phyloP scores from a whole-genome alignment of 225 moss, liverwort and hornwort species.

The Physcomitrium patens region DNA sequence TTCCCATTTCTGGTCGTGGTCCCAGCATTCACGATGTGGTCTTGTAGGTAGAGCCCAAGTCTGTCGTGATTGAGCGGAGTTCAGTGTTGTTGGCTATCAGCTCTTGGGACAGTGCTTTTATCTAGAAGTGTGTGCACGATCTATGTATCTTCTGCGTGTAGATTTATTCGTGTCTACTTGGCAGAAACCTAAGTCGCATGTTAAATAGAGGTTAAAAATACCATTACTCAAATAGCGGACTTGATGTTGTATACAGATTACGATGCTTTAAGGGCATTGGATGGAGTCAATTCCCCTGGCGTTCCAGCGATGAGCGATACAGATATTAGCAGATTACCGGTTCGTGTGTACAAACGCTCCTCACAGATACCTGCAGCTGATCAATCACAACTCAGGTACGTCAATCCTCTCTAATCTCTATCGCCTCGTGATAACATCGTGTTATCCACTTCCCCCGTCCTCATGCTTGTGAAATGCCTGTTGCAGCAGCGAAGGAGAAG shows the following conservation, averaged over 20 bases:
- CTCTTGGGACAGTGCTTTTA: not conserved
- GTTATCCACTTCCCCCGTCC: not conserved
- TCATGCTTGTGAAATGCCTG: conserved; percentile 21
- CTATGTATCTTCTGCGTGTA: no score
- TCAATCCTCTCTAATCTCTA: not conserved
- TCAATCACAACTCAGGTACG: conserved; percentile 30
- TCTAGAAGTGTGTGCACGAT: not conserved
- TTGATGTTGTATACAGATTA: conserved; percentile 49
- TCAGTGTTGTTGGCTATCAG: not conserved
- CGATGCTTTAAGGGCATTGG: conserved; percentile 66
- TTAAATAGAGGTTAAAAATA: not conserved
- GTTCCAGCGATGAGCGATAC: conserved; percentile 61
- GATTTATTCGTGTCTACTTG: no score
- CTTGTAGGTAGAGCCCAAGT: conserved; percentile 10
- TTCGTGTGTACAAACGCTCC: conserved; percentile 60
- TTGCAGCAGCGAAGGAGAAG: conserved; percentile 36
- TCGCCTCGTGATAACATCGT: not conserved
- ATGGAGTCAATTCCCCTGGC: conserved; percentile 63
- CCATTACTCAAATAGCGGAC: conserved; percentile 15
- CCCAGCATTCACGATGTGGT: not conserved
- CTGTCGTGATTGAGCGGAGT: not conserved
- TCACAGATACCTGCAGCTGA: conserved; percentile 18
- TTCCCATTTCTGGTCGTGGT: conserved; percentile 29
- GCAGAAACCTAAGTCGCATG: no score
- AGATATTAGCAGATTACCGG: conserved; percentile 64